Base-by-base conservation (phyloP, 202 grass and related monocot genomes). In the Sporobolus alterniflorus region DNA sequence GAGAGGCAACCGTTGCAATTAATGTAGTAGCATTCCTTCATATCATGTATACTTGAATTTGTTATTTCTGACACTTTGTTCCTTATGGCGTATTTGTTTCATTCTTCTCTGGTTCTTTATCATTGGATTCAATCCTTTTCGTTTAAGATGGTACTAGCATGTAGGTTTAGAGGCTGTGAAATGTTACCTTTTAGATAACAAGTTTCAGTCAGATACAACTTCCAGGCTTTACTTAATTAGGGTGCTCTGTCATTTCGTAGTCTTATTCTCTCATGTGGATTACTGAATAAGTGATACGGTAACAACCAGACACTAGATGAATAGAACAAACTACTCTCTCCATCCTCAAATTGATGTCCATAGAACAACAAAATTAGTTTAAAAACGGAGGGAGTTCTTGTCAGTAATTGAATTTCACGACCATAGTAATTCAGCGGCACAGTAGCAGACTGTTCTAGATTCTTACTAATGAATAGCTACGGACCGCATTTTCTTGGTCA, bases 401-500 rank as follows among this genome's bases (percentile, higher is more conserved):
- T 39, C 36, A 8, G 6, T 8, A 8, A 8, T 6, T 52, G 80
- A 70, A 42, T 64, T 18, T 17, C 18, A 24, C 1, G 13, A 14
- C 11, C 22, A 47, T 26, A 26, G 25, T 52, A 24, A 11, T 24
- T 34, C 42, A 52, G 48, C 36, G 9, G 47, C 52, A 40, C 39
- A 28, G 79, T 2, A 50, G 68, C 21, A 36, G 76, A 88, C 79
- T 82, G 55, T 83, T 65, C 11, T 18, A 82, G 71, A 88, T 78
- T 81, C 79, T 71, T 64, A 39, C 36, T 39, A 39, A 39, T 8
- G 36, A 39, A 6, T 39, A 39, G 36, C 36, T 39, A 39, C 36
- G 4, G 36, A 39, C 36, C 8, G 72, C 79, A 83, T 83, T 44
- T 49, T 77, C 46, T 41, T n/a, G 15, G 54, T 71, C 72, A 70